phyloP scores from a whole-genome alignment of 805 yeast species.

The Pichia occidentalis region DNA sequence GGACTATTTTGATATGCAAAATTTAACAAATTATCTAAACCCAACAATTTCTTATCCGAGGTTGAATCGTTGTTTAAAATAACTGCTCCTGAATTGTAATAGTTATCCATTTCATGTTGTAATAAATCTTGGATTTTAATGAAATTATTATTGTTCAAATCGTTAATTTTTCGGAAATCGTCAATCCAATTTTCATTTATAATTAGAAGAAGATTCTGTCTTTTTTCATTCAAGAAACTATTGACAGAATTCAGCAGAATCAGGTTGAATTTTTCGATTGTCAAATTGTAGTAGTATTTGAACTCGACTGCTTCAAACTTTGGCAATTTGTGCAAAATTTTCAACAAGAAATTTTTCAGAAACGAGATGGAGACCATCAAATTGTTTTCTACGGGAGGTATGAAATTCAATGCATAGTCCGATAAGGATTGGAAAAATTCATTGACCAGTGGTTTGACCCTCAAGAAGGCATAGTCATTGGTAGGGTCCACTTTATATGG shows the following conservation, averaged over 20 bases:
- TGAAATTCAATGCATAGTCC: slow-evolving; percentile 64
- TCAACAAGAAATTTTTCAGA: slow-evolving; percentile 51
- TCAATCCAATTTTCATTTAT: slow-evolving; percentile 30
- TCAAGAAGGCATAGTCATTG: slow-evolving; percentile 68
- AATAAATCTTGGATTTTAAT: slow-evolving; percentile 21
- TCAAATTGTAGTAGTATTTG: slow-evolving; percentile 36
- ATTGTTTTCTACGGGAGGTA: slow-evolving; percentile 64
- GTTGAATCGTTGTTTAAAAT: slow-evolving; percentile 9
- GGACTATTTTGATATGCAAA: slow-evolving; percentile 28
- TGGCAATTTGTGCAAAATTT: slow-evolving; percentile 58
- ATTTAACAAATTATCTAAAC: slow-evolving; percentile 25
- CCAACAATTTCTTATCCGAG: slow-evolving; percentile 18
- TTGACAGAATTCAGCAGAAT: slow-evolving; percentile 24
- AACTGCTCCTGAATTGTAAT: slow-evolving; percentile 20
- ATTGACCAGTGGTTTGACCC: slow-evolving; percentile 60
- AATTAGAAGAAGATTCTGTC: slow-evolving; percentile 28
- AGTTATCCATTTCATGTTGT: slow-evolving; percentile 24
- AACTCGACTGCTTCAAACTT: slow-evolving; percentile 53
- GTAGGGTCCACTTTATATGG: slow-evolving; percentile 73
- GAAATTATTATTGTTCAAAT: slow-evolving; percentile 26
- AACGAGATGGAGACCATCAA: slow-evolving; percentile 51
- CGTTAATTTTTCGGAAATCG: slow-evolving; percentile 25
- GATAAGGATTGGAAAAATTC: slow-evolving; percentile 67
- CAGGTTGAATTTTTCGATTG: slow-evolving; percentile 29
- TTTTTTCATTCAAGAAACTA: slow-evolving; percentile 27